Evolutionary conservation across 2,329 filamentous ascomycete species (phyloP).

Genomic region (Chalara sp.): DNA sequence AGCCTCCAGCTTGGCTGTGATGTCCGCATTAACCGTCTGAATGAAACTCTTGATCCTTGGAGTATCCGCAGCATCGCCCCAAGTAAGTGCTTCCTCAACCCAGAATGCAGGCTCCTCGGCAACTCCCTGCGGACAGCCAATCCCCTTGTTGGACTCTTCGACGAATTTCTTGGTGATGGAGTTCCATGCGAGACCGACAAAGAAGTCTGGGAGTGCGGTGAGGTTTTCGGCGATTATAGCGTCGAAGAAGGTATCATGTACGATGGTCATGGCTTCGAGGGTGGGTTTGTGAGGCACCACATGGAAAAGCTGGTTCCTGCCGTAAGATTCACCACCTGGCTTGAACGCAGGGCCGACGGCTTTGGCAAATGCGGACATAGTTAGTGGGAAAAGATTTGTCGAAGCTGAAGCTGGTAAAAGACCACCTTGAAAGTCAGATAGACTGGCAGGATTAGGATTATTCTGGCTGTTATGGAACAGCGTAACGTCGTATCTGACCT

Average conservation of each 20-base stretch:
- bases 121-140: slow-evolving; percentile 11
- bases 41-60: slow-evolving; percentile 8
- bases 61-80: slow-evolving; percentile 7
- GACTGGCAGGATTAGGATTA: slow-evolving; percentile 3
- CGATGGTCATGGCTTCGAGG: slow-evolving; percentile 11
- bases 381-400: slow-evolving; percentile 4
- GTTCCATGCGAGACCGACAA: slow-evolving; percentile 8
- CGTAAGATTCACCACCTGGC: not conserved
- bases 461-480: slow-evolving; percentile 12
- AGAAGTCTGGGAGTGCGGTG: slow-evolving; percentile 4
- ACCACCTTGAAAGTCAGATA: slow-evolving; percentile 13
- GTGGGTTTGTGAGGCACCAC: slow-evolving; percentile 7
- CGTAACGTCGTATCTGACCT: slow-evolving; percentile 4
- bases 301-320: slow-evolving; percentile 12
- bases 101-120: slow-evolving; percentile 11
- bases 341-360: slow-evolving; percentile 7
- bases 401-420: slow-evolving; percentile 6
- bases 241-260: slow-evolving; percentile 14
- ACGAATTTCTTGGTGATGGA: slow-evolving; percentile 11
- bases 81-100: slow-evolving; percentile 12
- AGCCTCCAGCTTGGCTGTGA: slow-evolving; percentile 9
- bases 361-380: slow-evolving; percentile 8
- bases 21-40: slow-evolving; percentile 9
- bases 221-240: slow-evolving; percentile 4
- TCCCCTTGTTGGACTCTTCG: slow-evolving; percentile 4